Conservation (phyloP, 768 basidiomycete species). For the Mycena capillaripes region DNA sequence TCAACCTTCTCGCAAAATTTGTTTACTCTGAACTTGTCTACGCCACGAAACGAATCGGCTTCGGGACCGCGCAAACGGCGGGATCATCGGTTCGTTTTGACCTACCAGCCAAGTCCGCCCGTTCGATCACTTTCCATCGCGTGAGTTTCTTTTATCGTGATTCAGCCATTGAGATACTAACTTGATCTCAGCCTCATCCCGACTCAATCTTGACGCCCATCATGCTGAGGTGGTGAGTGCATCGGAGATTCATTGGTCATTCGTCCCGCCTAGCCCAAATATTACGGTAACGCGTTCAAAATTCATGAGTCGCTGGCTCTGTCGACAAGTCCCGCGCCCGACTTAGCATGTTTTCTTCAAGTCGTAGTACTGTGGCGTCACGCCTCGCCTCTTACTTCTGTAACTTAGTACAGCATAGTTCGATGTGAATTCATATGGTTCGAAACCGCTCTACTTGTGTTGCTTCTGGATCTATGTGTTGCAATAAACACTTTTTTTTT, state of each 20-base stretch:
- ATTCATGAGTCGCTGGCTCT: no score
- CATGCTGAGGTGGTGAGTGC: constrained; percentile 21
- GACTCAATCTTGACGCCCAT: constrained; percentile 30
- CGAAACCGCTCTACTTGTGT: no score
- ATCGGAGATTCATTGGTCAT: neutral
- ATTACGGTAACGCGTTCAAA: no score
- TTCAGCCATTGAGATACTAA: neutral
- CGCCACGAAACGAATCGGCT: constrained; percentile 36
- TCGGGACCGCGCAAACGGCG: constrained; percentile 30
- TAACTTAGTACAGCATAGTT: no score
- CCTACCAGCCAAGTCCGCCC: constrained; percentile 31
- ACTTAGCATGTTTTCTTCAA: no score
- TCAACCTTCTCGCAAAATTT: neutral
- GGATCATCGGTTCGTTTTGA: constrained; percentile 37
- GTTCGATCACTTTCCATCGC: constrained; percentile 37
- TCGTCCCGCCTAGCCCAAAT: no score
- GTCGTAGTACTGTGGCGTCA: no score
- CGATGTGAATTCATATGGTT: no score
- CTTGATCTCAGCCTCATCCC: constrained; percentile 30
- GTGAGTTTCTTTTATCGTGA: constrained; percentile 8
- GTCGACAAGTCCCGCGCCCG: no score
- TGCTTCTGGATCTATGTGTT: no score
- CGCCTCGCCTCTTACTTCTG: no score
- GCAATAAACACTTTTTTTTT: no score
- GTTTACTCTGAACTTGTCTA: neutral